Evolutionary conservation across 1,284 basidiomycete genomes (phyloP), one percentile per base, ranked within the genome.

Genomic region (Mrakiaceae sp.): DNA sequence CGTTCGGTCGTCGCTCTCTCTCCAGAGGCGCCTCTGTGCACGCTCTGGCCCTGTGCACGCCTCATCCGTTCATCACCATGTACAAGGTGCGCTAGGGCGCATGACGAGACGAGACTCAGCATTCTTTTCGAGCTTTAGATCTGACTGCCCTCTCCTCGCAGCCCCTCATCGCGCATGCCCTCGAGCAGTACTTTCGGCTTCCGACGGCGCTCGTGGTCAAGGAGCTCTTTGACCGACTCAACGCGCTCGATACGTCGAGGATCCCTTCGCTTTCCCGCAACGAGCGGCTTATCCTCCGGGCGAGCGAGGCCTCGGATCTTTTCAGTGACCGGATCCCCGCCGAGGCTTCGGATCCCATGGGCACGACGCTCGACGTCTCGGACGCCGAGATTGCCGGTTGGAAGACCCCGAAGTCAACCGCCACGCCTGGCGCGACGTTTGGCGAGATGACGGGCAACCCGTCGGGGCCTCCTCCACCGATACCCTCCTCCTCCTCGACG

Each of bases 31-130:
- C 94, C 0, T 84, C 88, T 69, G 93, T 98, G 68, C 90, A 97
- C 77, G 95, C 95, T 3, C 83, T 99, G 79, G 95, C 95, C 14
- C 90, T 99, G 69, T 96, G 91, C 72, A 95, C 93, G 0, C 85
- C 87, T 42, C 87, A 95, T 77, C 93, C 96, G 0, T 98, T 90
- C 76, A 92, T 99, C 67, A 91, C 97, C 71, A 90, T 98, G 71
- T 98, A 96, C 84, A 97, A 98, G 82, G 91, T 87, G 27, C 27
- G 27, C 27, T 27, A 27, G 2, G 27, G 27, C 27, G 27, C 27
- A 27, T 27, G 27, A 27, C 27, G 27, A 27, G 27, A 27, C 27
- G 27, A 27, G 27, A 27, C 27, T 27, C 27, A 27, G 27, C 27
- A 27, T 27, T 27, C 27, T 27, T 27, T 27, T 2, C 27, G 27